A percentile compares a stretch with the other conserved stretches of the same genome.
These are phyloP conservation scores for Neurospora tetrasperma DNA, from an alignment of 495 filamentous ascomycete genomes.

Conservation along the genomic window DNA sequence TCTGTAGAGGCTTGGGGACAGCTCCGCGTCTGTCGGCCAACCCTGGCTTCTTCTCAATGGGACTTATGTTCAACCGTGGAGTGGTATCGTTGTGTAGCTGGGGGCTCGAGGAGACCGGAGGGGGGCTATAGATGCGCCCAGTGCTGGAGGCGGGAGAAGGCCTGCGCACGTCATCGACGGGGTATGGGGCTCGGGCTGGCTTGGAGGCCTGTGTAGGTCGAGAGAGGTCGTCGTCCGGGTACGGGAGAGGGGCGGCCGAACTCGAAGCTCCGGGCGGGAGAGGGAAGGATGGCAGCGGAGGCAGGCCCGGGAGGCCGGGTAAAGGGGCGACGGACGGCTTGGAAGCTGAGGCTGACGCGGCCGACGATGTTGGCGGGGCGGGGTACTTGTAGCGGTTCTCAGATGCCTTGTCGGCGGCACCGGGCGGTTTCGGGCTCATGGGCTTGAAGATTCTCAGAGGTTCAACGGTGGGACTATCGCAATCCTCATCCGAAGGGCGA, in stretches of 20 bases:
- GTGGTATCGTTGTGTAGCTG: conserved; percentile 29
- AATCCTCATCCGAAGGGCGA: conserved; percentile 34
- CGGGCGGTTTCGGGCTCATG: conserved; percentile 37
- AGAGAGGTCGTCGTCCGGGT: conserved; percentile 61
- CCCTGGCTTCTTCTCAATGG: conserved; percentile 40
- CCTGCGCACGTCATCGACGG: conserved; percentile 32
- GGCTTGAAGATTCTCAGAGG: conserved; percentile 80
- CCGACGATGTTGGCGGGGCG: conserved; percentile 34
- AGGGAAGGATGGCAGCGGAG: conserved; percentile 40
- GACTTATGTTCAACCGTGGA: conserved; percentile 34
- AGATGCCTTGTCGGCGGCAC: conserved; percentile 24
- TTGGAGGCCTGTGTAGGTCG: conserved; percentile 22
- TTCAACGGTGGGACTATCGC: conserved; percentile 63
- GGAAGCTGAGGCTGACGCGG: conserved; percentile 16
- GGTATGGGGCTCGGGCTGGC: conserved; percentile 36
- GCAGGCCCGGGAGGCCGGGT: conserved; percentile 14
- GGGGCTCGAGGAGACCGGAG: conserved; percentile 24
- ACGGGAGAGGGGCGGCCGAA: conserved; percentile 58
- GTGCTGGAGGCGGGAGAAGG: conserved; percentile 17
- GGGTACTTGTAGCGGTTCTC: conserved; percentile 32
- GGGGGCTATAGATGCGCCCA: conserved; percentile 27
- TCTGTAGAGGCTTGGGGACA: conserved; percentile 59
- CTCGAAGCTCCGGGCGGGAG: conserved; percentile 53
- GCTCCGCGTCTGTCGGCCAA: conserved; percentile 66
- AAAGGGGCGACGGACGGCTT: conserved; percentile 17